Conservation (phyloP, 768 basidiomycete species). For the Hortiboletus campestris region DNA sequence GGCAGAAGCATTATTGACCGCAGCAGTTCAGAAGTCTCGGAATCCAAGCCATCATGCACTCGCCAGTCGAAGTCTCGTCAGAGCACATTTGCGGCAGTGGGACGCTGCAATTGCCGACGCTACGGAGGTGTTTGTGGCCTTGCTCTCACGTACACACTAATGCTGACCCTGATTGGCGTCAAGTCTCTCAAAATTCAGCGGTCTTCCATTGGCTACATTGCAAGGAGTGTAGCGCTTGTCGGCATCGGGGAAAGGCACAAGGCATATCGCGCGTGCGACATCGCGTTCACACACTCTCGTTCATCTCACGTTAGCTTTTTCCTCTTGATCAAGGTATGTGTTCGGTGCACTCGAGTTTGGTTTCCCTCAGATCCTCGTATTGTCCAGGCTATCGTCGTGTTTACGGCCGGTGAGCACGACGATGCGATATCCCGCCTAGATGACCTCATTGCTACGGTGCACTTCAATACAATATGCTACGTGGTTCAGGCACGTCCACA, state of each 20-base stretch:
- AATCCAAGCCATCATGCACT: neutral
- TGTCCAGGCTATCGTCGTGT: neutral
- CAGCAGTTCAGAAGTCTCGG: neutral
- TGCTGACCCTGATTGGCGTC: neutral
- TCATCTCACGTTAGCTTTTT: neutral
- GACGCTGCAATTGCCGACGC: neutral
- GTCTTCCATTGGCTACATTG: neutral
- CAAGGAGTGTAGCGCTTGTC: neutral
- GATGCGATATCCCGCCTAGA: neutral
- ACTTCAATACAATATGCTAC: neutral
- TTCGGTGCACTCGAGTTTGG: neutral
- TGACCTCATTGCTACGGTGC: neutral
- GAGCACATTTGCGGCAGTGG: neutral
- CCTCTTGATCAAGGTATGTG: neutral
- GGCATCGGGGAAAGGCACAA: neutral
- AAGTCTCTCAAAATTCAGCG: neutral
- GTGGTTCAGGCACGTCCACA: neutral
- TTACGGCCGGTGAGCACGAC: neutral
- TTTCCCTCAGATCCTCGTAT: accelerated
- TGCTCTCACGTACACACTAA: neutral
- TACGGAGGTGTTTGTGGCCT: neutral
- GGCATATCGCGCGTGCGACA: neutral
- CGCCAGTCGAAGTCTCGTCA: neutral
- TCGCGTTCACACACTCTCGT: neutral
- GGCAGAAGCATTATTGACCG: neutral